Percentiles rank a stretch among this genome's conserved stretches.
Evolutionary conservation across 208 protist species (phyloP).

Genomic region (Wallacemonas sp.): DNA sequence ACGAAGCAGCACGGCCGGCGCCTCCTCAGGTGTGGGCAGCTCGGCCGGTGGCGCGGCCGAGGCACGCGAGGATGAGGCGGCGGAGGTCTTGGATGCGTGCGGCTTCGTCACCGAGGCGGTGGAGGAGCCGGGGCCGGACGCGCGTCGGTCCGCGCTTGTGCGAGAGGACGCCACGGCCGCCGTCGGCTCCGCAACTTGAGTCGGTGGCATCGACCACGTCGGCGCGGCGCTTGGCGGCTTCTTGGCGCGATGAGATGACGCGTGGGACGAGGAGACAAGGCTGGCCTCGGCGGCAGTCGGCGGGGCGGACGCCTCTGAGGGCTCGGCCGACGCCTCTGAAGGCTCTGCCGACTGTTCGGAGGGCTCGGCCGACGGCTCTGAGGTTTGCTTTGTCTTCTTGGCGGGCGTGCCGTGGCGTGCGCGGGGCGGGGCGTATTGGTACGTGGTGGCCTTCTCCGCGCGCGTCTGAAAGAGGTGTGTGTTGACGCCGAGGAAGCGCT

Average conservation of each 20-base stretch:
- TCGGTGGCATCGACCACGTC: too few species aligned
- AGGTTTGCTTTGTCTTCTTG: background rate
- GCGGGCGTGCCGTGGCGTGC: background rate
- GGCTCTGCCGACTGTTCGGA: background rate
- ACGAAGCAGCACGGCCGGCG: too few species aligned
- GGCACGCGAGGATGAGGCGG: background rate
- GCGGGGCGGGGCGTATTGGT: conserved; percentile 59
- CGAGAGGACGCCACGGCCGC: too few species aligned
- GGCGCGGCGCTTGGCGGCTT: too few species aligned
- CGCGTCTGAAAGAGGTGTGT: conserved; percentile 80
- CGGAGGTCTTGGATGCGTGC: background rate
- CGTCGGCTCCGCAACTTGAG: too few species aligned
- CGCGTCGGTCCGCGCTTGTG: too few species aligned
- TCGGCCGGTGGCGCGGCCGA: background rate
- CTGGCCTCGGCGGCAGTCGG: background rate
- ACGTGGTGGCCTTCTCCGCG: conserved; percentile 41
- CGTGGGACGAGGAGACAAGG: background rate
- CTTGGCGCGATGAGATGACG: too few species aligned
- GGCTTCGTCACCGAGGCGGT: background rate
- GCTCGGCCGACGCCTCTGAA: background rate
- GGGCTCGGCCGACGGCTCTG: background rate
- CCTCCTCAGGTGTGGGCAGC: background rate
- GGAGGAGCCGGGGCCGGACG: too few species aligned
- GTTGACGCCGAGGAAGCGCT: conserved; percentile 76
- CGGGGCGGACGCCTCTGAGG: background rate